Evolutionary conservation across 2,329 filamentous ascomycete species (phyloP), one percentile per base, ranked within the genome.

Genomic region (Orbilia oligospora): DNA sequence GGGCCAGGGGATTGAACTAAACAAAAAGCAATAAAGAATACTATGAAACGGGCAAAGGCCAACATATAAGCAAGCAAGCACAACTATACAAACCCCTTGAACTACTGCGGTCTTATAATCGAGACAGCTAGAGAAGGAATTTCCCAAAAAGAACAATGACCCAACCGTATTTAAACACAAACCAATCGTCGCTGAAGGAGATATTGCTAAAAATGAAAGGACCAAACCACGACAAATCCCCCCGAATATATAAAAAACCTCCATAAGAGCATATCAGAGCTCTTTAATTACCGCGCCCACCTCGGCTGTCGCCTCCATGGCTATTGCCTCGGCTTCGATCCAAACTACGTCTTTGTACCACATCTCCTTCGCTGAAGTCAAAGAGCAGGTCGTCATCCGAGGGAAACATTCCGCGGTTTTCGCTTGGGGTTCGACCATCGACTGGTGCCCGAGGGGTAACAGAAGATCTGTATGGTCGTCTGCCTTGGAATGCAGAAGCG

Each of bases 311-410:
- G n/a, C 51, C 80, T 36, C 71, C 70, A 51, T 68, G 65, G 51
- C 65, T 65, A 22, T 80, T 81, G 46, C 68, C 81, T 38, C 75
- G 27, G 46, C 75, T 71, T 64, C 75, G 78, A 33, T 81, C 81
- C n/a, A 75, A 69, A 63, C 81, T 82, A 30, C 80, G 79, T 65
- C 81, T 76, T 33, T 81, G 76, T 24, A 70, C 70, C 61, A 76
- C 72, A 12, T 80, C 80, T 71, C 81, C 80, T 55, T 82, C 81
- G 38, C 81, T 82, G 76, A 82, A 82, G 55, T 81, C 79, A 72
- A 82, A 82, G 36, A 82, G 75, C 14, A 82, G 68, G 27, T 82
- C 81, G 27, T 81, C 81, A 48, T 82, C 81, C 30, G 81, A 71
- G 14, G 81, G 80, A 27, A 76, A 71, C 30, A 79, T 80, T 18